Base-by-base conservation (phyloP, 106 monocot genomes). In the Ottelia alismoides region DNA sequence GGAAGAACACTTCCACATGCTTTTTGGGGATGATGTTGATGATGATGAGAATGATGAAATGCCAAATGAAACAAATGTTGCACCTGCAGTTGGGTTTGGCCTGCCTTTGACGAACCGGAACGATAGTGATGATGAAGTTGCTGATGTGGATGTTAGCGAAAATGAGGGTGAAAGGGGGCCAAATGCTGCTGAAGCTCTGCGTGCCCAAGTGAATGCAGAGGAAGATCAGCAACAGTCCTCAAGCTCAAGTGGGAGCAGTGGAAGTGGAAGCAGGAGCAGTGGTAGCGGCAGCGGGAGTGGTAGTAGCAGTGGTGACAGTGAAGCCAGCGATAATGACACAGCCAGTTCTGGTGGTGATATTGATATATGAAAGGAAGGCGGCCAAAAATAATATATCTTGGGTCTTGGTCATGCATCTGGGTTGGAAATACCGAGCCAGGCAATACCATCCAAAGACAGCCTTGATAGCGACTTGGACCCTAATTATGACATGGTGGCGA, bases 331-430 rank as follows among this genome's bases (percentile, higher is more conserved):
- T 40, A 77, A 69, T 60, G 83, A 83, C 31, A 87, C 93, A 1
- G 80, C 71, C 19, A 84, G 88, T 47, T 84, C 88, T 1, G 88
- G 63, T 35, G 88, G 83, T 50, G 93, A 94, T 16, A 61, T 84
- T 2, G 88, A 88, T 1, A 81, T 84, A 51, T 62, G 50, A 51
- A 49, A 43, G n/a, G n/a, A n/a, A n/a, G n/a, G n/a, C n/a, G n/a
- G n/a, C n/a, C n/a, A n/a, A n/a, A n/a, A n/a, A n/a, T n/a, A n/a
- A n/a, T n/a, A n/a, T n/a, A n/a, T n/a, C n/a, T n/a, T n/a, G n/a
- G n/a, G n/a, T n/a, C n/a, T n/a, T n/a, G n/a, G n/a, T n/a, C n/a
- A n/a, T n/a, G n/a, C n/a, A n/a, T n/a, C n/a, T n/a, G n/a, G n/a
- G n/a, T n/a, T n/a, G n/a, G n/a, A n/a, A n/a, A n/a, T n/a, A n/a